Conservation (phyloP, 352 stramenopile species). For the Phytophthora fragariaefolia region DNA sequence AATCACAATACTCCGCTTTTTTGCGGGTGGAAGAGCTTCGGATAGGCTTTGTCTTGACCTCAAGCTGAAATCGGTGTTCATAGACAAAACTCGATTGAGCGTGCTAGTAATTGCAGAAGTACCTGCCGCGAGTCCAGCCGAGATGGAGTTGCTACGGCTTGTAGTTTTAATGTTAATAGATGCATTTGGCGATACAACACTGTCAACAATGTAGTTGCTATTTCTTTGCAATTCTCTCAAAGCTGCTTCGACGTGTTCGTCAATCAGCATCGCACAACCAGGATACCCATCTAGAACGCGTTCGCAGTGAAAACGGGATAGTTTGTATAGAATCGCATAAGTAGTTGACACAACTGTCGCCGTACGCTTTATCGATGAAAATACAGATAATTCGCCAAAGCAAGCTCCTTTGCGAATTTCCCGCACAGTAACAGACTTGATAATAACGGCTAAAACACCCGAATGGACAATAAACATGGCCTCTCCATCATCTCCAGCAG, state of each 20-base stretch:
- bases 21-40: background rate
- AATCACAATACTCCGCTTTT: conserved; percentile 27
- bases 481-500: conserved; percentile 60
- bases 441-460: conserved; percentile 65
- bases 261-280: conserved; percentile 41
- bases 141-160: conserved; percentile 18
- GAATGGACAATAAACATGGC: conserved; percentile 85
- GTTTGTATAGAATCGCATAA: conserved; percentile 73
- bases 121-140: conserved; percentile 23
- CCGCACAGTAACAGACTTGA: conserved; percentile 63
- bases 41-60: conserved; percentile 7
- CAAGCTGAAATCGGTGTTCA: conserved; percentile 24
- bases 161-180: conserved; percentile 1
- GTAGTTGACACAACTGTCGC: conserved; percentile 67
- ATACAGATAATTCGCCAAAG: conserved; percentile 78
- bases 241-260: conserved; percentile 26
- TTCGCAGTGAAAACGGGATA: conserved; percentile 70
- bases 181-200: conserved; percentile 1
- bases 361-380: conserved; percentile 57
- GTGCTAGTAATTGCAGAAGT: conserved; percentile 33
- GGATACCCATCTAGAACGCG: conserved; percentile 64
- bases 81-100: conserved; percentile 18
- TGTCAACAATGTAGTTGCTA: conserved; percentile 29
- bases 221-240: conserved; percentile 11
- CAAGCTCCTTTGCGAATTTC: conserved; percentile 77